These are phyloP conservation scores for Rhexocercosporidium sp. DNA, from an alignment of 2,329 filamentous ascomycete species.

Conservation along the genomic window DNA sequence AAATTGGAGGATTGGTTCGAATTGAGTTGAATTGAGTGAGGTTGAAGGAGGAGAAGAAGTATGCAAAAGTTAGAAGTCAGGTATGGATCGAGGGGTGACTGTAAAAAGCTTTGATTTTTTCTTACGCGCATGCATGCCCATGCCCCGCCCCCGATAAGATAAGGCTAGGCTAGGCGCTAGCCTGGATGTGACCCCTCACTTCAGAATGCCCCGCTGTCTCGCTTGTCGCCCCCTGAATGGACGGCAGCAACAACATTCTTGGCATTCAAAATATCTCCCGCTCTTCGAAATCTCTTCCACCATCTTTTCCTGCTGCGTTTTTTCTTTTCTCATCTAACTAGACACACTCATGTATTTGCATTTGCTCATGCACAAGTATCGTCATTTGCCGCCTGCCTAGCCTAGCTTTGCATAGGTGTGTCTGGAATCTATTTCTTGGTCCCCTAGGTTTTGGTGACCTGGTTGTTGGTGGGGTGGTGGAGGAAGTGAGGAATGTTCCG, in stretches of 20 bases:
- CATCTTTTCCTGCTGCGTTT: conserved; percentile 11
- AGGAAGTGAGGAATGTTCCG: neutral
- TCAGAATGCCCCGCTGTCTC: neutral
- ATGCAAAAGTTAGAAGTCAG: neutral
- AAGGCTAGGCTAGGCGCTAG: conserved; percentile 1
- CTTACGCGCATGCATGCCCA: neutral
- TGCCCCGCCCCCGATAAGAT: conserved; percentile 6
- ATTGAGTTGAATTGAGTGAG: neutral
- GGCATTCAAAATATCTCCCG: neutral
- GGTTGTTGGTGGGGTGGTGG: neutral
- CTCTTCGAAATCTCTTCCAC: conserved; percentile 2
- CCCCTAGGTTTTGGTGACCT: neutral
- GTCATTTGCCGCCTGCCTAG: conserved; percentile 9
- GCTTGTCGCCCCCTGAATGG: neutral
- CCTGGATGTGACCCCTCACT: neutral
- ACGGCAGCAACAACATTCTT: neutral
- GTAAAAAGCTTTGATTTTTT: conserved; percentile 11
- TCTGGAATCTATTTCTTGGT: neutral
- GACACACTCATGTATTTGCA: neutral
- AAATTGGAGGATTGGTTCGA: neutral
- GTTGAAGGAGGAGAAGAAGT: neutral
- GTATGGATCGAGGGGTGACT: conserved; percentile 7
- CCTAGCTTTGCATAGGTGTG: neutral
- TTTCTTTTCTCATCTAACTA: neutral
- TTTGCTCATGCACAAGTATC: neutral